Percentiles rank a stretch among this genome's conserved stretches.
These are phyloP conservation scores for Papilionanthe hybrid DNA, from an alignment of 116 monocot genomes.

Conservation along the genomic window DNA sequence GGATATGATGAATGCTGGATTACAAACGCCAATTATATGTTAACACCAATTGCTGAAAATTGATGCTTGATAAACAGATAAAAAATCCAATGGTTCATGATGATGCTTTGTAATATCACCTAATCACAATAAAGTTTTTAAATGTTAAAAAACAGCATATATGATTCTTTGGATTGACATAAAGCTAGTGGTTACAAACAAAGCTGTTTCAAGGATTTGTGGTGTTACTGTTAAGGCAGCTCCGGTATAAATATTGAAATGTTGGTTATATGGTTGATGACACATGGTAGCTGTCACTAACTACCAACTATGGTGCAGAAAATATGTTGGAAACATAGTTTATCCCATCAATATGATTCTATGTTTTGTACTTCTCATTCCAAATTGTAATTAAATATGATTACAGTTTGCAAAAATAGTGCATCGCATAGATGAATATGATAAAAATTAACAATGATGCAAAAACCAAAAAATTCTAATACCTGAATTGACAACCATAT, in stretches of 20 bases:
- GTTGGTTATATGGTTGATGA: neutral
- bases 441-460: neutral
- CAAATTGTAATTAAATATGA: neutral
- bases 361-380: neutral
- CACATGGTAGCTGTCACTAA: too few species aligned
- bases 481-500: conserved; percentile 31
- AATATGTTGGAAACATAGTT: neutral
- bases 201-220: neutral
- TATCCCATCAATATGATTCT: neutral
- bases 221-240: neutral
- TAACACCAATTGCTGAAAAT: too few species aligned
- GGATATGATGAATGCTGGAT: too few species aligned
- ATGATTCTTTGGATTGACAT: neutral
- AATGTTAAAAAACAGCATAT: neutral
- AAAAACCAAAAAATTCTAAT: neutral
- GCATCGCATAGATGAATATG: neutral
- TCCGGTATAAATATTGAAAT: neutral
- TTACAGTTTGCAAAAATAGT: neutral
- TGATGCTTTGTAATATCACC: too few species aligned
- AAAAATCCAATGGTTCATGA: too few species aligned
- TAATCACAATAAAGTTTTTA: neutral
- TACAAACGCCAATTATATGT: too few species aligned
- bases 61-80: too few species aligned
- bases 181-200: neutral
- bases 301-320: neutral